Base-by-base conservation (phyloP, 371 early-diverging fungal species). In the Apophysomyces variabilis region DNA sequence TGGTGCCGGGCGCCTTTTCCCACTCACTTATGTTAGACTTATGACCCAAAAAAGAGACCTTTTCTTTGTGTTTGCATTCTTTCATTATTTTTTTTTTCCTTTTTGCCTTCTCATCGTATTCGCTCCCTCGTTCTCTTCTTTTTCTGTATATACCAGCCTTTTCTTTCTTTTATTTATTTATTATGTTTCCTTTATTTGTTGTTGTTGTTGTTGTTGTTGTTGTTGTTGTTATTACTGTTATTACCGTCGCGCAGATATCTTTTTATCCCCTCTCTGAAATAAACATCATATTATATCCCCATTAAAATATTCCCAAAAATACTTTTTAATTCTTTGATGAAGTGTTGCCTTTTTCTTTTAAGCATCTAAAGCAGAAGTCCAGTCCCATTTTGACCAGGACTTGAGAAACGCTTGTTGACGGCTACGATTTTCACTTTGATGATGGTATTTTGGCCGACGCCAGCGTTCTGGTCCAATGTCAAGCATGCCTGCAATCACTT, bases 311-410 rank as follows among this genome's bases (percentile, higher is more conserved):
- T 11, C 16, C 39, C 11, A n/a, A 8, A 18, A 11, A 0, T 60
- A 7, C 39, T 60, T 36, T 36, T 54, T 54, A 32, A 13, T 50
- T 50, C 21, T 59, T 50, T 21, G 45, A 58, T 50, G 61, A 56
- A 12, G 59, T 38, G 12, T 57, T 32, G 13, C 57, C 61, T 14
- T 50, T 26, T 50, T 50, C 21, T 11, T 50, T 18, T n/a, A 50
- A 16, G 43, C 12, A 41, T 74, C 78, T 21, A 88, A 70, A 11
- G 84, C 76, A 32, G 77, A 74, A 13, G 95, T 95, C 95, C 95
- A 95, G 73, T 95, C 93, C 85, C 87, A 92, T 50, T 85, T 78
- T 36, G 86, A 84, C 92, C 94, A 96, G 46, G 78, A 67, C 64
- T 85, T 83, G 66, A 82, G 74, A 77, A 96, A 96, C 64, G 74